Evolutionary conservation across 768 basidiomycete species (phyloP).

Genomic region (Trichaptum fuscoviolaceum): DNA sequence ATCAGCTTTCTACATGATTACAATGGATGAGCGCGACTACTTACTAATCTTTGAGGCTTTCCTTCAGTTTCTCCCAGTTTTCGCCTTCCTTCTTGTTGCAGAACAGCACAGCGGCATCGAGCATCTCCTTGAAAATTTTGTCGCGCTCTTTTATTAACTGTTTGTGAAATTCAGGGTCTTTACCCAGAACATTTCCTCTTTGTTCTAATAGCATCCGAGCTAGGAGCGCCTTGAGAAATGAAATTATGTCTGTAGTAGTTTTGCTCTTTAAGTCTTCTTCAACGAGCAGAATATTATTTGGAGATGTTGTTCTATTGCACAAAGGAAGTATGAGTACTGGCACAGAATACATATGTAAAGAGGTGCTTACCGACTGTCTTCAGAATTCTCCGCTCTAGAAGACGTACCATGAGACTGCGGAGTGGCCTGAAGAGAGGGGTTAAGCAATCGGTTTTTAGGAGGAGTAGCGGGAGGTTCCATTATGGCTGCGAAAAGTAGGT

Average conservation of each 20-base stretch:
- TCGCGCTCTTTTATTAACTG: not conserved
- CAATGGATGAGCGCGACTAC: not conserved
- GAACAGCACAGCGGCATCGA: not conserved
- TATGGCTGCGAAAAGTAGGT: too few relatives aligned
- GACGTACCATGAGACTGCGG: not conserved
- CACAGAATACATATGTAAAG: not conserved
- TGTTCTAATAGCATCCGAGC: not conserved
- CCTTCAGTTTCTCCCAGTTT: not conserved
- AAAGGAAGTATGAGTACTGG: not conserved
- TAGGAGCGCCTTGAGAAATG: not conserved
- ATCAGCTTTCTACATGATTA: not conserved
- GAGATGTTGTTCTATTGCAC: not conserved
- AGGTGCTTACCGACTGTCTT: not conserved
- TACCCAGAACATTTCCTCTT: not conserved
- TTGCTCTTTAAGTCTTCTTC: not conserved
- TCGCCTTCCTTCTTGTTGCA: not conserved
- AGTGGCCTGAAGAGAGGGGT: not conserved
- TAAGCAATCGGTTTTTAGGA: not conserved
- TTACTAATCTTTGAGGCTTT: not conserved
- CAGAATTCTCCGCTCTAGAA: not conserved
- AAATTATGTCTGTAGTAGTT: not conserved
- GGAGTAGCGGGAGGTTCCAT: not conserved
- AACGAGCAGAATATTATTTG: not conserved
- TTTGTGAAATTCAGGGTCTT: not conserved
- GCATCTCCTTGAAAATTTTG: conserved; percentile 9